phyloP scores from a whole-genome alignment of 2,329 filamentous ascomycete species.

The Lasiodiplodia sp. region DNA sequence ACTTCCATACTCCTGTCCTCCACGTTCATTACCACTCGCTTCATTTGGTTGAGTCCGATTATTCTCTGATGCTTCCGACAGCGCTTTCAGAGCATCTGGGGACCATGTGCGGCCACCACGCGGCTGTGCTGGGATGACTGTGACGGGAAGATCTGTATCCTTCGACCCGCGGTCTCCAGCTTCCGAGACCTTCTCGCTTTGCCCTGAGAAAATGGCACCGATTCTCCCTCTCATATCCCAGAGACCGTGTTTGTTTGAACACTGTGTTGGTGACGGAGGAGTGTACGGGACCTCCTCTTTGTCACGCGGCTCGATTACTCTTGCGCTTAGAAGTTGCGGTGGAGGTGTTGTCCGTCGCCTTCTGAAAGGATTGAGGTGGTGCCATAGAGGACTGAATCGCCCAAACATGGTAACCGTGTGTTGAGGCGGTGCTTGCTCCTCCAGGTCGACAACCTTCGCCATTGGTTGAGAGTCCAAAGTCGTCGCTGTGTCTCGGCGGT shows the following conservation, averaged over 20 bases:
- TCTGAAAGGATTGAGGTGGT: slow-evolving; percentile 61
- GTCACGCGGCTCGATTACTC: slow-evolving; percentile 54
- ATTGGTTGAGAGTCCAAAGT: slow-evolving; percentile 20
- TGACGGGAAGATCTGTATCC: slow-evolving; percentile 61
- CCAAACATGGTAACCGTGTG: slow-evolving; percentile 29
- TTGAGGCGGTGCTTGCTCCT: slow-evolving; percentile 25
- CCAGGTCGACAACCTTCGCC: slow-evolving; percentile 16
- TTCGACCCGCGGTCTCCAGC: slow-evolving; percentile 43
- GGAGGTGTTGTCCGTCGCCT: slow-evolving; percentile 65
- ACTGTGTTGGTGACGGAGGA: not conserved
- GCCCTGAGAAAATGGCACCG: slow-evolving; percentile 58
- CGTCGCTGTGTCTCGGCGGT: slow-evolving; percentile 9
- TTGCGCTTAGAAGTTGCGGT: slow-evolving; percentile 65
- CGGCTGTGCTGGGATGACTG: slow-evolving; percentile 67
- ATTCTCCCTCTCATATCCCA: slow-evolving; percentile 55
- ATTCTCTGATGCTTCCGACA: not conserved
- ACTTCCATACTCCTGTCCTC: not conserved
- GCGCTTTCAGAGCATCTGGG: slow-evolving; percentile 45
- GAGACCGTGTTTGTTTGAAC: slow-evolving; percentile 52
- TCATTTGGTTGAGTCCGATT: not conserved
- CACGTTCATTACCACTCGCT: not conserved
- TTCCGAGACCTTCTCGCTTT: slow-evolving; percentile 53
- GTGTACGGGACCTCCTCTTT: slow-evolving; percentile 39
- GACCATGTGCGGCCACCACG: slow-evolving; percentile 63
- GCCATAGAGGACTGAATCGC: slow-evolving; percentile 22